Base-by-base conservation (phyloP, 2,329 filamentous ascomycete genomes). In the Alternaria arborescens region DNA sequence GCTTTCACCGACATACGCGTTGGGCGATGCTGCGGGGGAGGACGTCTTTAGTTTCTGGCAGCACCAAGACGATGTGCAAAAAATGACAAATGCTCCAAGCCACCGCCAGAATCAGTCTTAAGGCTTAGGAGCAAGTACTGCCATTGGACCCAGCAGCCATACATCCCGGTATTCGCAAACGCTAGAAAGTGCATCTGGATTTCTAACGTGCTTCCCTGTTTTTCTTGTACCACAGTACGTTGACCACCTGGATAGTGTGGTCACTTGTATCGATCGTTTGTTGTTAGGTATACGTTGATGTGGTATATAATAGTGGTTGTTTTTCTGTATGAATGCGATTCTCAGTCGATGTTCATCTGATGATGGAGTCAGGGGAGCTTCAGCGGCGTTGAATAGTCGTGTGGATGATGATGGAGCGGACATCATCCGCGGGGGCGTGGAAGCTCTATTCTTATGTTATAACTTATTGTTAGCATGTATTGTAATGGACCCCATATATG, bases 1-100 rank as follows among this genome's bases (percentile, higher is more conserved):
- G 26, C 18, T 43, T 1, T 5, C 22, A 20, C 36, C 44, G 8
- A 34, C 24, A 3, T 18, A 40, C 8, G 20, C 32, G 2, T 14
- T 32, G 3, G 36, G 26, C 4, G 30, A 41, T 18, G 22, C 10
- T 5, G n/a, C n/a, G 5, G 22, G 16, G 2, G 26, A 40, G 1
- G 16, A 40, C 8, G 32, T 55, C 8, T 62, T 57, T 20, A 16
- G 11, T 3, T 46, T 51, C 18, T 64, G 55, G 62, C 38, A 38
- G 16, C 47, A 51, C 18, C 43, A 57, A 20, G 28, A 56, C 10
- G 40, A 22, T 16, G 52, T 47, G n/a, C 53, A 52, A 24, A 30
- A 43, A n/a, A 8, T 28, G 6, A 24, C 54, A 16, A 24, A 38
- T 14, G 53, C 22, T 34, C 16, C 20, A 6, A 18, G 50, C 22